Base-by-base conservation (phyloP, 371 early-diverging fungal genomes). In the Dipsacomyces acuminosporus region DNA sequence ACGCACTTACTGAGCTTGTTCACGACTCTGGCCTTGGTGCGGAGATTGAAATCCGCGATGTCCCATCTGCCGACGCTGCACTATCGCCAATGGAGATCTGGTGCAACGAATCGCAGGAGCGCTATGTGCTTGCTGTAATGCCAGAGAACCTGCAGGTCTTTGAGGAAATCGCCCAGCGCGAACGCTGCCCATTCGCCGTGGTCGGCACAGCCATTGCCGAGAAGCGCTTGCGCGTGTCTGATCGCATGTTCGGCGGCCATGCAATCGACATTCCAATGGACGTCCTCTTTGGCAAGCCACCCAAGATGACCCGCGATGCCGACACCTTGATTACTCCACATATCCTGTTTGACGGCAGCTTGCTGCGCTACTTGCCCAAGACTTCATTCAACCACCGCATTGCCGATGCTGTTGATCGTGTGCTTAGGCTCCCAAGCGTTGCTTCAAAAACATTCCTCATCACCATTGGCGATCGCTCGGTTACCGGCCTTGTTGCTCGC, bases 31-130 rank as follows among this genome's bases (percentile, higher is more conserved):
- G 84, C 43, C 80, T 91, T 17, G 98, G 98, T 58, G 96, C 95
- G 34, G 65, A 73, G 13, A 88, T 97, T 58, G 87, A 94, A 72
- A 74, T 97, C 22, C 89, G 96, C 41, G 80, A 84, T 35, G 83
- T 97, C 33, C 93, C 88, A 22, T 82, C 82, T 53, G 94, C 90
- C 59, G 98, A 97, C 60, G 81, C 84, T 17, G 76, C 84, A 56
- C 85, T 97, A 87, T 91, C 91, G 25, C 98, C 98, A 24, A 95
- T 97, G 98, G 96, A 94, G 61, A 92, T 97, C 47, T 97, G 98
- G 98, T 97, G 96, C 77, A 97, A 97, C 50, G 98, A 97, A 75
- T 84, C 91, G 36, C 98, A 97, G 76, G 98, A 97, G 72, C 88
- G 98, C 50, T 96, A 95, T 56, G 97, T 96, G 9, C 74, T 93